Percentiles rank a stretch among this genome's conserved stretches.
phyloP scores from a whole-genome alignment of 805 yeast species.

The Metschnikowia drakensbergensis region DNA sequence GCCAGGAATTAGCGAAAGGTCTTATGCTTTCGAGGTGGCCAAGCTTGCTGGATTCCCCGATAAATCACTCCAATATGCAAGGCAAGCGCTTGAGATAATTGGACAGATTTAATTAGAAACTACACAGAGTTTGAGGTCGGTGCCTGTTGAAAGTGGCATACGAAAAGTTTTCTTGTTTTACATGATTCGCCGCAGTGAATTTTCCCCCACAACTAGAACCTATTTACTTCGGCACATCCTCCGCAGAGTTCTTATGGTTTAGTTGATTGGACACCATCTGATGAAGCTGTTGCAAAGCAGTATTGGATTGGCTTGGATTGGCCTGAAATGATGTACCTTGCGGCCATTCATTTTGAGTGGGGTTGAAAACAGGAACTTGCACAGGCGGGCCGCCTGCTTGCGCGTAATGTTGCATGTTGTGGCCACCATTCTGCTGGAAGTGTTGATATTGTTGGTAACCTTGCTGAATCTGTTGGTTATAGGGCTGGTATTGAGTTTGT shows the following conservation, averaged over 20 bases:
- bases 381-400: not conserved
- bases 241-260: constrained; percentile 3
- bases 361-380: not conserved
- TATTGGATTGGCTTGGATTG: not conserved
- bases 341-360: not conserved
- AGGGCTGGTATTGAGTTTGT: constrained; percentile 11
- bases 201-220: not conserved
- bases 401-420: not conserved
- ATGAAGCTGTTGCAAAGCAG: constrained; percentile 18
- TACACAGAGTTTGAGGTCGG: too few species aligned
- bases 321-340: not conserved
- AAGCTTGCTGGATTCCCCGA: constrained; percentile 74
- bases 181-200: too few species aligned
- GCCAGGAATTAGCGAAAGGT: constrained; percentile 67
- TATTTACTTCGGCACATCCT: not conserved
- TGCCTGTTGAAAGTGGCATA: too few species aligned
- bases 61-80: constrained; percentile 53
- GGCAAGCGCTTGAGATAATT: constrained; percentile 20
- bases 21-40: constrained; percentile 77
- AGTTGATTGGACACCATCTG: constrained; percentile 17
- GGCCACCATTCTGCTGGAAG: not conserved
- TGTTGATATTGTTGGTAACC: constrained; percentile 1
- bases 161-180: too few species aligned
- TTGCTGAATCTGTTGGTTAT: constrained; percentile 4
- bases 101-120: not conserved